These are phyloP conservation scores for Candida nemodendra DNA, from an alignment of 805 yeast species.

Conservation along the genomic window DNA sequence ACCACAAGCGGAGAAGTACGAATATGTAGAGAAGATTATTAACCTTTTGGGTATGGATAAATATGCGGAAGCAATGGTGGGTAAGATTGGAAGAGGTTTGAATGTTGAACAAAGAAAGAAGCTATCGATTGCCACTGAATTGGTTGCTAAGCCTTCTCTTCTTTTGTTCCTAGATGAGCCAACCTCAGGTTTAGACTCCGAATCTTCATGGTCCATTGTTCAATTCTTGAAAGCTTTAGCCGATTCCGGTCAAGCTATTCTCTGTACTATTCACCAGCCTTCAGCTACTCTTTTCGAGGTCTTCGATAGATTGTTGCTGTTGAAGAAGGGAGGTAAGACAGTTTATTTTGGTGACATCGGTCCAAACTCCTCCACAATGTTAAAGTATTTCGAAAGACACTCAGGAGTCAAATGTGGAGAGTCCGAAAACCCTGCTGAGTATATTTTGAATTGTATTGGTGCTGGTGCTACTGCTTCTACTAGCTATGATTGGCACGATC, in stretches of 20 bases:
- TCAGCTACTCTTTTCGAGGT: constrained; percentile 46
- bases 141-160: constrained; percentile 53
- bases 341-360: constrained; percentile 56
- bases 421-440: constrained; percentile 73
- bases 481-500: constrained; percentile 58
- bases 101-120: constrained; percentile 55
- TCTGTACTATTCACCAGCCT: constrained; percentile 56
- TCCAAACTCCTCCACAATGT: constrained; percentile 41
- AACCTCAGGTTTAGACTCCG: constrained; percentile 57
- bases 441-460: constrained; percentile 71
- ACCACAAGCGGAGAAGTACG: constrained; percentile 39
- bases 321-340: constrained; percentile 52
- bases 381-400: constrained; percentile 44
- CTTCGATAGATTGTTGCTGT: constrained; percentile 42
- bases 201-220: constrained; percentile 57
- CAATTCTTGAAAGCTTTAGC: constrained; percentile 49
- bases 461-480: constrained; percentile 76
- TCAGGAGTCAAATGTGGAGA: constrained; percentile 67
- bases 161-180: constrained; percentile 58
- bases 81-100: constrained; percentile 46
- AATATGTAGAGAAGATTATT: constrained; percentile 43
- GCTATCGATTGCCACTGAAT: constrained; percentile 53
- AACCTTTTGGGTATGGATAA: constrained; percentile 39
- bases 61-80: constrained; percentile 52
- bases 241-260: constrained; percentile 51